Percentiles rank a stretch among this genome's conserved stretches.
Evolutionary conservation across 768 basidiomycete species (phyloP).

Genomic region (Pleurotus sapidus): DNA sequence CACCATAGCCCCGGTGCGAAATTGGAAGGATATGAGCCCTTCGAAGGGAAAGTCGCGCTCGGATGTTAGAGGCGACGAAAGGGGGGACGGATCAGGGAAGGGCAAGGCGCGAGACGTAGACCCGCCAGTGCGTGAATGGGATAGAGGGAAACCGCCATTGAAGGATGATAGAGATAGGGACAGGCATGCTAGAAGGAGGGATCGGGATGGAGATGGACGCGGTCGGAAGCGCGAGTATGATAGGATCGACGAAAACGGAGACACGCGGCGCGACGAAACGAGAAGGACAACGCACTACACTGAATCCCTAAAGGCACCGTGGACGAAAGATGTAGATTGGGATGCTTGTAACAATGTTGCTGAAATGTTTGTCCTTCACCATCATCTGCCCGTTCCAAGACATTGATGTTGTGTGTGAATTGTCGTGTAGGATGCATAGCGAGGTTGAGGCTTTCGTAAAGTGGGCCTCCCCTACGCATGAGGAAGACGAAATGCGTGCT

Average conservation of each 20-base stretch:
- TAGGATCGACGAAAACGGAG: constrained; percentile 32
- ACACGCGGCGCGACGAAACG: constrained; percentile 51
- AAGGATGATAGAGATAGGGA: constrained; percentile 14
- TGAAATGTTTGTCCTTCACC: constrained; percentile 62
- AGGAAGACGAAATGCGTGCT: constrained; percentile 83
- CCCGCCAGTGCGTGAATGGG: constrained; percentile 34
- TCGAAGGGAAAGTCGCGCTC: neutral
- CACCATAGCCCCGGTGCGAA: neutral
- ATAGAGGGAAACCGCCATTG: constrained; percentile 27
- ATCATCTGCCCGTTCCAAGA: neutral
- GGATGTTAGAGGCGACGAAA: too few relatives aligned
- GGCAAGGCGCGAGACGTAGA: neutral
- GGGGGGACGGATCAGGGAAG: neutral
- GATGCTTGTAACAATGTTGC: constrained; percentile 72
- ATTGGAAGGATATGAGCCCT: neutral
- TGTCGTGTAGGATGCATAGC: constrained; percentile 62
- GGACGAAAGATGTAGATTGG: constrained; percentile 73
- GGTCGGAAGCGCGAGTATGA: constrained; percentile 45
- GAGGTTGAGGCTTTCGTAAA: constrained; percentile 84
- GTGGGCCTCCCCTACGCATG: constrained; percentile 84
- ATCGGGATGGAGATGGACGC: constrained; percentile 8
- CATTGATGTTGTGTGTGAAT: constrained; percentile 4
- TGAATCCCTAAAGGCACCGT: constrained; percentile 59
- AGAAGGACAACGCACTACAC: constrained; percentile 47
- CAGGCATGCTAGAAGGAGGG: constrained; percentile 8